phyloP scores from a whole-genome alignment of 805 yeast genomes.

The Candida silvicultrix region DNA sequence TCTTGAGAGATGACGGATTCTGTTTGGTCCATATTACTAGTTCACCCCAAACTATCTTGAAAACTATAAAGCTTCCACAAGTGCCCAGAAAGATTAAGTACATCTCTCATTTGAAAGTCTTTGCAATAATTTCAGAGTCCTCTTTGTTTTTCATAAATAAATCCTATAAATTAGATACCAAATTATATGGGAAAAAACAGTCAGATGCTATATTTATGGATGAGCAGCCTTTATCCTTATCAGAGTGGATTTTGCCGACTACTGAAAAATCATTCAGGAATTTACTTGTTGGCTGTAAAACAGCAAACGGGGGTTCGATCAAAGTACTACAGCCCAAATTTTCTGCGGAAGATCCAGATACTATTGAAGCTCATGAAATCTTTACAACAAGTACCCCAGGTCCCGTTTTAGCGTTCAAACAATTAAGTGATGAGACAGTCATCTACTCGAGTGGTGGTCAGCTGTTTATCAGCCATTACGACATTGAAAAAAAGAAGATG shows the following conservation, averaged over 20 bases:
- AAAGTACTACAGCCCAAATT: constrained; percentile 16
- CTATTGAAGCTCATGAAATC: constrained; percentile 12
- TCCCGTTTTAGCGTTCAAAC: constrained; percentile 17
- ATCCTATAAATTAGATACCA: constrained; percentile 5
- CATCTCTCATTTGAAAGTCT: constrained; percentile 14
- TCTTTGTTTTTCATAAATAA: constrained; percentile 15
- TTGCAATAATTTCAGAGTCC: constrained; percentile 16
- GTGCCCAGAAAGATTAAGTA: constrained; percentile 24
- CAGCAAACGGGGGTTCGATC: constrained; percentile 15
- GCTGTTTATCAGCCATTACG: constrained; percentile 9
- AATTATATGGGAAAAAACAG: constrained; percentile 5
- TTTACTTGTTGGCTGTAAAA: constrained; percentile 28
- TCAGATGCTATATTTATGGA: constrained; percentile 7
- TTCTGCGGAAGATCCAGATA: constrained; percentile 1
- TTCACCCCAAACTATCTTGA: constrained; percentile 12
- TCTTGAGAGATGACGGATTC: constrained; percentile 29
- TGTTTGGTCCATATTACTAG: constrained; percentile 17
- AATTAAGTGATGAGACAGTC: constrained; percentile 10
- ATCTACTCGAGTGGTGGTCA: constrained; percentile 14
- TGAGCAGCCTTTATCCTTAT: constrained; percentile 24
- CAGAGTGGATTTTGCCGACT: constrained; percentile 28
- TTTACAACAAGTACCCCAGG: constrained; percentile 14
- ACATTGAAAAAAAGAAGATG: constrained; percentile 9
- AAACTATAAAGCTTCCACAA: constrained; percentile 18
- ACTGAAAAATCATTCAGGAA: constrained; percentile 16